phyloP scores from a whole-genome alignment of 2,329 filamentous ascomycete genomes.

The Aureobasidium pullulans region DNA sequence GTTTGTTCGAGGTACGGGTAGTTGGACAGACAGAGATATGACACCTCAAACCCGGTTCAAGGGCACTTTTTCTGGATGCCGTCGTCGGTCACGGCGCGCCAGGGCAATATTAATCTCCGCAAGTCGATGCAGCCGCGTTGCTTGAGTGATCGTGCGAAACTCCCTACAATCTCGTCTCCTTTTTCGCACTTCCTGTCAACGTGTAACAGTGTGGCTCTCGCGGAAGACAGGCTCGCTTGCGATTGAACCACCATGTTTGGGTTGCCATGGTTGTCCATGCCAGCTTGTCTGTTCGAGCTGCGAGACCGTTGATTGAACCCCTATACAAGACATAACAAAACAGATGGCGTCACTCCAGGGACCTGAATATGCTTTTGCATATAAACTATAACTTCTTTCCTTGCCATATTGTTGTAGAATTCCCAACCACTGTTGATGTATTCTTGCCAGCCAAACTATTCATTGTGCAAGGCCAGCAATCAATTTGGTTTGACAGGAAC shows the following conservation, averaged over 20 bases:
- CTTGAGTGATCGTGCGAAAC: conserved; percentile 1
- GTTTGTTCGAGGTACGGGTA: neutral
- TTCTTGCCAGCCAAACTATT: too few species aligned
- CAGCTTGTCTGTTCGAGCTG: neutral
- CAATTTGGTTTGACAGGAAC: neutral
- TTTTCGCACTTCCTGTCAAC: neutral
- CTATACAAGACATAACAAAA: conserved; percentile 5
- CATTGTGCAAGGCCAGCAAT: neutral
- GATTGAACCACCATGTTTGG: neutral
- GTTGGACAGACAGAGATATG: neutral
- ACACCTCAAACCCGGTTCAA: neutral
- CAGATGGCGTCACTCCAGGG: neutral
- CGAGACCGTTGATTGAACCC: neutral
- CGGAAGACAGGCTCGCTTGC: neutral
- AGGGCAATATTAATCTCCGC: conserved; percentile 11
- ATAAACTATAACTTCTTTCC: neutral
- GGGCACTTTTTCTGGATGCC: conserved; percentile 1
- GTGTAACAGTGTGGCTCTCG: neutral
- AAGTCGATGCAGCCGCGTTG: conserved; percentile 12
- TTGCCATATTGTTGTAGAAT: neutral
- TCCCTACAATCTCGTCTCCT: conserved; percentile 11
- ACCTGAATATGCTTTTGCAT: neutral
- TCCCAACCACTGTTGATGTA: too few species aligned
- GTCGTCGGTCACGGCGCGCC: conserved; percentile 1
- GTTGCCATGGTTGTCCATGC: neutral